Evolutionary conservation across 2,329 filamentous ascomycete genomes (phyloP), one percentile per base, ranked within the genome.

Genomic region (Ophiostoma himal-ulmi): DNA sequence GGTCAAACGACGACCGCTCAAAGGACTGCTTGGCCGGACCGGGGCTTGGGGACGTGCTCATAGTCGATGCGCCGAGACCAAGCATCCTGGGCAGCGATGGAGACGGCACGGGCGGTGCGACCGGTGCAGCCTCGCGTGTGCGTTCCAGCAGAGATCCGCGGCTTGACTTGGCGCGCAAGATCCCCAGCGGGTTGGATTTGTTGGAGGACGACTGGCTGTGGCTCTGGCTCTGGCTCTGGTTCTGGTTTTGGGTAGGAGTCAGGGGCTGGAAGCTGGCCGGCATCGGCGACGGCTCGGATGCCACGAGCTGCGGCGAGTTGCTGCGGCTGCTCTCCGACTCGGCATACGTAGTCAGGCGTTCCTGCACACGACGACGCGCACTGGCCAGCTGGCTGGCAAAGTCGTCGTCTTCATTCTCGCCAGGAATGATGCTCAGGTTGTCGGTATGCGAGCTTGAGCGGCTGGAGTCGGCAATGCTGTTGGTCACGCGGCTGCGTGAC

Each of bases 361-460:
- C 90, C 68, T 91, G 88, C 8, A 94, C 89, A 0, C 89, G 86
- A 39, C 86, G 86, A 70, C 90, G 87, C 20, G 91, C 87, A 73
- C 89, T 86, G 1, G 90, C 91, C 54, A 94, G 83, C 75, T 93
- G 89, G 69, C 84, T 87, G 22, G 89, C 88, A 76, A 94, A 93
- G 37, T 92, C 91, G 69, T 92, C 88, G 5, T 85, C 83, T 69
- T 89, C 88, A 26, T 48, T 67, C 36, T 44, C 36, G 64, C 36
- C 36, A 3, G n/a, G 36, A 8, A 26, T 44, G 5, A 20, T 10
- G 37, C 83, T 81, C 65, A 84, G 73, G n/a, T 30, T 10, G 68
- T 73, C 80, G 14, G 82, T 84, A 62, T 74, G 72, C 72, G 74
- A 72, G 73, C 74, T 73, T 1, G 71, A 71, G 1, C 71, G 68